These are phyloP conservation scores for Peniophora sp. DNA, from an alignment of 1,284 basidiomycete species.

Conservation along the genomic window DNA sequence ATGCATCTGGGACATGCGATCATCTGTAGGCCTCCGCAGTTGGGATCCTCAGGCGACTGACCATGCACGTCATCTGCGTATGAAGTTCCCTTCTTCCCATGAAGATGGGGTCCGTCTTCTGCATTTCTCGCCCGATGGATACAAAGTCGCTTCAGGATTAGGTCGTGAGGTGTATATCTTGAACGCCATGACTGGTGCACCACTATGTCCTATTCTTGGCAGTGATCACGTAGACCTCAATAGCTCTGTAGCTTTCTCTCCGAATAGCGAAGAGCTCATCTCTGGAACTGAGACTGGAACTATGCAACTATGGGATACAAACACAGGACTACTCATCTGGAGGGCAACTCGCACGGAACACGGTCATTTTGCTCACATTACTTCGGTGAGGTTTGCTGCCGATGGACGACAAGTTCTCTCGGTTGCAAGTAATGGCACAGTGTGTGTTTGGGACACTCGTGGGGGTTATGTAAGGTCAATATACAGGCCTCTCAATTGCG, in stretches of 20 bases:
- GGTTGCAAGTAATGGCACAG: constrained; percentile 15
- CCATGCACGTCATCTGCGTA: no score
- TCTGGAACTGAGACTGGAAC: constrained; percentile 13
- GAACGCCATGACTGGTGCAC: constrained; percentile 1
- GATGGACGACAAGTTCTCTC: constrained; percentile 13
- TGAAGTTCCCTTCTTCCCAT: constrained; percentile 2
- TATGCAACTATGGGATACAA: constrained; percentile 17
- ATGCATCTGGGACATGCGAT: neutral
- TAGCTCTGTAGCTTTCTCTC: constrained; percentile 13
- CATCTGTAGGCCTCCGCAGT: neutral
- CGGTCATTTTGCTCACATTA: constrained; percentile 11
- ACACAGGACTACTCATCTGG: constrained; percentile 3
- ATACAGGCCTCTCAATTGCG: no score
- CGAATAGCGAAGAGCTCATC: constrained; percentile 11
- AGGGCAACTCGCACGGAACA: constrained; percentile 8
- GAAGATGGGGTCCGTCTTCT: neutral
- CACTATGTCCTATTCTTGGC: neutral
- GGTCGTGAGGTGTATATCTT: constrained; percentile 7
- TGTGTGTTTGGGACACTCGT: constrained; percentile 17
- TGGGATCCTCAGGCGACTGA: no score
- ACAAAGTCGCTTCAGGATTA: constrained; percentile 1
- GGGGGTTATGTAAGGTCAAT: neutral
- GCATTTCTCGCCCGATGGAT: constrained; percentile 6
- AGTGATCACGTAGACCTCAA: constrained; percentile 12
- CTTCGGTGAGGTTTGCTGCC: constrained; percentile 12